These are phyloP conservation scores for Backusella sp. DNA, from an alignment of 192 early-diverging fungal species.

Conservation along the genomic window DNA sequence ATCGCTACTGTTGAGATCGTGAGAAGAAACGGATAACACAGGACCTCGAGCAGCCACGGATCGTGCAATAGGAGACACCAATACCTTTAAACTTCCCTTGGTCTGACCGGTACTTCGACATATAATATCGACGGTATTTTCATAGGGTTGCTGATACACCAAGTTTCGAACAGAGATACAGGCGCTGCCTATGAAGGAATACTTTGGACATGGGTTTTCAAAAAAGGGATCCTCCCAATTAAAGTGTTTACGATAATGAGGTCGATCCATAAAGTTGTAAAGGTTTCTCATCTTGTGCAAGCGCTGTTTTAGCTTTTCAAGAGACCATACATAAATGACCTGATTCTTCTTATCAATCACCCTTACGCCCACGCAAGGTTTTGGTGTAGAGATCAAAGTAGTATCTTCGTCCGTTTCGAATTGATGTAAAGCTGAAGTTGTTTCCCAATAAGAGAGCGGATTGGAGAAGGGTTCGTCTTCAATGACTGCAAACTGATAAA, in stretches of 20 bases:
- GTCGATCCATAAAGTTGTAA: constrained; percentile 58
- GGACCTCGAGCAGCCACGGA: constrained; percentile 3
- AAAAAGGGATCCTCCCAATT: constrained; percentile 64
- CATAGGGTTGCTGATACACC: constrained; percentile 39
- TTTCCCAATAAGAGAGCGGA: constrained; percentile 52
- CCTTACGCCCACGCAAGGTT: constrained; percentile 52
- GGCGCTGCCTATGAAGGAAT: constrained; percentile 53
- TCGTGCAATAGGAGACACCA: constrained; percentile 41
- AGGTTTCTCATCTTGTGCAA: constrained; percentile 46
- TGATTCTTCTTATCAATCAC: constrained; percentile 56
- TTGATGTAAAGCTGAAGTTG: constrained; percentile 46
- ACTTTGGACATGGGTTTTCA: constrained; percentile 54
- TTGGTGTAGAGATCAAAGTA: constrained; percentile 38
- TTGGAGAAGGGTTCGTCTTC: constrained; percentile 57
- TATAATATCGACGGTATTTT: constrained; percentile 42
- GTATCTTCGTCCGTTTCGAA: constrained; percentile 50
- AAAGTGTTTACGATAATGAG: constrained; percentile 56
- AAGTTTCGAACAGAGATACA: constrained; percentile 42
- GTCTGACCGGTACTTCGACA: constrained; percentile 43
- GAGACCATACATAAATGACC: constrained; percentile 48
- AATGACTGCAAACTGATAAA: constrained; percentile 82
- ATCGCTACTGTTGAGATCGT: background rate
- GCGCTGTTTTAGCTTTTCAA: constrained; percentile 39
- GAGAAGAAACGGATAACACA: background rate
- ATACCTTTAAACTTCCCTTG: constrained; percentile 39